phyloP scores from a whole-genome alignment of 495 filamentous ascomycete genomes.

The Penicillium goetzii region DNA sequence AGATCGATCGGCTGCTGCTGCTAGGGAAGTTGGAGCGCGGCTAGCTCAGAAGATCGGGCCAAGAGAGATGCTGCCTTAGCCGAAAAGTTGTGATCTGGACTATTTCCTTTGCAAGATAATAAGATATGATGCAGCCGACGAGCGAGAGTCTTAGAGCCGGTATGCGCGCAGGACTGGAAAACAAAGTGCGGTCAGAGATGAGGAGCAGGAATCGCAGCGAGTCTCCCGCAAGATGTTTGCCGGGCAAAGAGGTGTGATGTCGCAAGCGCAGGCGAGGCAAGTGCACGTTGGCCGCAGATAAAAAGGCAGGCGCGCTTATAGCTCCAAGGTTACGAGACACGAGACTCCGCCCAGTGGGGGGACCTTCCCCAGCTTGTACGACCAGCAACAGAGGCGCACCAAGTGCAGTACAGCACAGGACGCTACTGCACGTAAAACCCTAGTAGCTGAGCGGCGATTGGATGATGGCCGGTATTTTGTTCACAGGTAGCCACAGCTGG shows the following conservation, averaged over 20 bases:
- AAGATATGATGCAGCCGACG: background rate
- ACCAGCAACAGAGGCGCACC: slow-evolving; percentile 16
- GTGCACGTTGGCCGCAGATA: slow-evolving; percentile 14
- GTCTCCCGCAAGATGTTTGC: background rate
- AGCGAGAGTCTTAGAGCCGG: background rate
- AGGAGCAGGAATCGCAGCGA: background rate
- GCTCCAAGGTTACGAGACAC: slow-evolving; percentile 3
- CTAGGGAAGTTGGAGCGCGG: slow-evolving; percentile 1
- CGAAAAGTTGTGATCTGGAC: slow-evolving; percentile 15
- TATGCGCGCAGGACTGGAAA: background rate
- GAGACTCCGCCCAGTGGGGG: slow-evolving; percentile 11
- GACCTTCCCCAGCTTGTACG: slow-evolving; percentile 25
- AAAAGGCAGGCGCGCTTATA: slow-evolving; percentile 12
- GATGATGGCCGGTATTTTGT: background rate
- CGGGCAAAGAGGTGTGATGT: slow-evolving; percentile 8
- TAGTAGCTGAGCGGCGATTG: slow-evolving; percentile 13
- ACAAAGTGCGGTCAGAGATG: slow-evolving; percentile 6
- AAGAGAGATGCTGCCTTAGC: slow-evolving; percentile 2
- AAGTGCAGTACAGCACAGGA: slow-evolving; percentile 21
- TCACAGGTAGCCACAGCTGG: slow-evolving; percentile 7
- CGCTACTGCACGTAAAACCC: slow-evolving; percentile 20
- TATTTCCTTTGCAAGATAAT: background rate
- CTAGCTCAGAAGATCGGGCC: slow-evolving; percentile 5
- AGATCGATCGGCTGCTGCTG: slow-evolving; percentile 9
- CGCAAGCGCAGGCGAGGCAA: slow-evolving; percentile 10